Percentiles rank a stretch among this genome's conserved stretches.
phyloP scores from a whole-genome alignment of 2,329 filamentous ascomycete genomes.

The Torrubiella hemipterigena region DNA sequence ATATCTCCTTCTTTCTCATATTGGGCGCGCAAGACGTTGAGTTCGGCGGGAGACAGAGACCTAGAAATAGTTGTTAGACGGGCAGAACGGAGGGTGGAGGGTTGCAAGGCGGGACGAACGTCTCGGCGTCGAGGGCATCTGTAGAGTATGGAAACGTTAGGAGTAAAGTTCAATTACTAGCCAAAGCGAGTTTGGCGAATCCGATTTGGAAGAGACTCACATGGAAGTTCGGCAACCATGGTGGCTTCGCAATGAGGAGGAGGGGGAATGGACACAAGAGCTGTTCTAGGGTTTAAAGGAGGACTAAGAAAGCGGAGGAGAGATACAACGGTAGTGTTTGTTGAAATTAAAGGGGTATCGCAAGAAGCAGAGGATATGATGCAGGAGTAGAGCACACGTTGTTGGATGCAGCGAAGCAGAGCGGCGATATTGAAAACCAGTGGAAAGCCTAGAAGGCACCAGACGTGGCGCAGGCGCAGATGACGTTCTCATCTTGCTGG shows the following conservation, averaged over 20 bases:
- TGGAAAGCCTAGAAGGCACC: neutral
- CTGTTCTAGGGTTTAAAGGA: no score
- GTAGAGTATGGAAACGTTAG: slow-evolving; percentile 8
- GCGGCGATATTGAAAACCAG: neutral
- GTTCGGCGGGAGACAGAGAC: slow-evolving; percentile 80
- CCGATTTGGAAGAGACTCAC: slow-evolving; percentile 26
- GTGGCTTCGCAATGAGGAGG: slow-evolving; percentile 10
- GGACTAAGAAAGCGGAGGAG: no score
- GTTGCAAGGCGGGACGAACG: slow-evolving; percentile 41
- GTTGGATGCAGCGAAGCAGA: no score
- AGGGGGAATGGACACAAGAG: neutral
- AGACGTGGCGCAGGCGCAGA: slow-evolving; percentile 4
- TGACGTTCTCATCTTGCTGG: slow-evolving; percentile 6
- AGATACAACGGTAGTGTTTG: neutral
- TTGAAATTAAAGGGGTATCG: neutral
- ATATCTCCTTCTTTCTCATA: slow-evolving; percentile 97
- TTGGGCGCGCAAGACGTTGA: slow-evolving; percentile 83
- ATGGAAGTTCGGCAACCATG: slow-evolving; percentile 37
- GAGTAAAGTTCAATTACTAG: slow-evolving; percentile 1
- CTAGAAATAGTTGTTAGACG: slow-evolving; percentile 28
- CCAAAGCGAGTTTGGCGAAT: neutral
- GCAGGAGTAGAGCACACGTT: no score
- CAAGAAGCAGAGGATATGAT: no score
- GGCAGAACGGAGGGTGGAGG: neutral
- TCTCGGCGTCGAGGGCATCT: slow-evolving; percentile 98